Evolutionary conservation across 2,329 filamentous ascomycete genomes (phyloP).

Genomic region (Pseudocercospora fijiensis): DNA sequence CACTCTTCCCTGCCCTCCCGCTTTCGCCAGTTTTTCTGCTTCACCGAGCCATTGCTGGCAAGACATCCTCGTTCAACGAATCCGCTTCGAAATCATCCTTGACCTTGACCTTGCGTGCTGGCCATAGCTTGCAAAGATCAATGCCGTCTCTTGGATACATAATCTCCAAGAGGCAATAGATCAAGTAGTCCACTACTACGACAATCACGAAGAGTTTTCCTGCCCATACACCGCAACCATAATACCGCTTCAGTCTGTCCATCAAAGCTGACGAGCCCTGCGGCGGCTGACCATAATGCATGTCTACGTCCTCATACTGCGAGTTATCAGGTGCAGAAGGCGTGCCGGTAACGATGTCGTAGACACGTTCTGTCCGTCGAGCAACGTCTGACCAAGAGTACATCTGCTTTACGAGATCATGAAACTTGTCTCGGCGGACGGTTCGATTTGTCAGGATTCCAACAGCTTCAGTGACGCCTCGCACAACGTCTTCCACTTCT

Average conservation of each 20-base stretch:
- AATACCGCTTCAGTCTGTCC: conserved; percentile 92
- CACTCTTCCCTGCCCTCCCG: not conserved
- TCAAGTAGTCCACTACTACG: conserved; percentile 87
- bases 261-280: conserved; percentile 84
- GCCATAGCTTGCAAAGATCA: conserved; percentile 89
- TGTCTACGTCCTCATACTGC: conserved; percentile 72
- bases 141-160: conserved; percentile 81
- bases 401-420: conserved; percentile 97
- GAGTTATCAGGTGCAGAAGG: conserved; percentile 64
- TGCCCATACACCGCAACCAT: conserved; percentile 97
- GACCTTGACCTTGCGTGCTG: conserved; percentile 38
- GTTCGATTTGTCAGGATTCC: conserved; percentile 69
- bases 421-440: conserved; percentile 88
- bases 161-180: conserved; percentile 85
- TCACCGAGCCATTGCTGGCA: conserved; percentile 17
- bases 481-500: conserved; percentile 91
- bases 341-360: conserved; percentile 86
- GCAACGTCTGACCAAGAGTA: conserved; percentile 98
- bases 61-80: conserved; percentile 11
- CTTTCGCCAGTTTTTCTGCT: conserved; percentile 18
- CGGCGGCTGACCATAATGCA: conserved; percentile 57
- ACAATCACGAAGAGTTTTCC: conserved; percentile 96
- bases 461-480: conserved; percentile 86
- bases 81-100: conserved; percentile 9
- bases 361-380: conserved; percentile 88